Evolutionary conservation across 768 basidiomycete genomes (phyloP).

Genomic region (Rhizopogon vulgaris): DNA sequence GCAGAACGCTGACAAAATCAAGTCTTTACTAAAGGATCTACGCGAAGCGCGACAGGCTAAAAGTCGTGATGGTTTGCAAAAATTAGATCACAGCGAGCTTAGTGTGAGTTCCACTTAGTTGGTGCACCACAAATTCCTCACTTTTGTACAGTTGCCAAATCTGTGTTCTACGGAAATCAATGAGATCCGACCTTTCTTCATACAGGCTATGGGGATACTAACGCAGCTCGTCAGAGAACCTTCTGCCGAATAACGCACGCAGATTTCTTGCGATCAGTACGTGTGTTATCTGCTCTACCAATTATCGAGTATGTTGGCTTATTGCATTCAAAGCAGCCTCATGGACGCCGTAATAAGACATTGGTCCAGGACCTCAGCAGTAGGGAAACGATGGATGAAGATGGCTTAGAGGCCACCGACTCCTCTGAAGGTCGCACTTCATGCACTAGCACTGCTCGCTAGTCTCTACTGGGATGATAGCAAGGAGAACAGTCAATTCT

Average conservation of each 20-base stretch:
- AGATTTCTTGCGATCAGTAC: not conserved
- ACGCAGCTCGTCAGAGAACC: slow-evolving; percentile 43
- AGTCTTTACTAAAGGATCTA: slow-evolving; percentile 87
- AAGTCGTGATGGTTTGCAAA: slow-evolving; percentile 75
- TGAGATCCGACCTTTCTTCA: slow-evolving; percentile 87
- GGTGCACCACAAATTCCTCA: not conserved
- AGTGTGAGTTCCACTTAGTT: slow-evolving; percentile 38
- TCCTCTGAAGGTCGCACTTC: not conserved
- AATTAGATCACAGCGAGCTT: slow-evolving; percentile 76
- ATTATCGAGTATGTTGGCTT: not conserved
- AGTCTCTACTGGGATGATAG: not conserved
- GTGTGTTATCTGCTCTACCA: not conserved
- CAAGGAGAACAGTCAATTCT: not conserved
- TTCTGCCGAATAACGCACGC: not conserved
- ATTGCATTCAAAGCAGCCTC: not conserved
- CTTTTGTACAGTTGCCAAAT: slow-evolving; percentile 60
- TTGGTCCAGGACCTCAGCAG: not conserved
- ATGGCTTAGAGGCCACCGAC: not conserved
- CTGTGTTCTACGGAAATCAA: slow-evolving; percentile 90
- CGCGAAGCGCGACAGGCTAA: slow-evolving; percentile 95
- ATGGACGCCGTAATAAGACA: not conserved
- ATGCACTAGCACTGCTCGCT: no score
- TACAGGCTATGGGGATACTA: slow-evolving; percentile 72
- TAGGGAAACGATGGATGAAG: not conserved
- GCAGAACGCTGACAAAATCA: slow-evolving; percentile 74